A percentile compares a stretch with the other conserved stretches of the same genome.
These are phyloP conservation scores for Flaveria brownii DNA, from an alignment of 129 eudicot genomes.

Conservation along the genomic window DNA sequence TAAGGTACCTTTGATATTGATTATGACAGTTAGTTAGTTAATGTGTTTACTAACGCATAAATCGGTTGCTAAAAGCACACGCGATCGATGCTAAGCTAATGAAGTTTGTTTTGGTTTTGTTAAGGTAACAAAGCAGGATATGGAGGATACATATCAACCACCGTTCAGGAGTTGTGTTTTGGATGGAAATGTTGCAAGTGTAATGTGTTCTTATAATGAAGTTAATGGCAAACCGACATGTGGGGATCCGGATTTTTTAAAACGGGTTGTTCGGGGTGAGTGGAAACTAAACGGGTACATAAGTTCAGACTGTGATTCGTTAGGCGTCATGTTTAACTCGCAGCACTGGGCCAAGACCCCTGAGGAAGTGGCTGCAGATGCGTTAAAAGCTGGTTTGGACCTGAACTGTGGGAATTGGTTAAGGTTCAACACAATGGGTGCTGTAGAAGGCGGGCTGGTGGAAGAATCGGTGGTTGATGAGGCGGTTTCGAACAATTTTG, in stretches of 20 bases:
- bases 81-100: not conserved
- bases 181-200: constrained; percentile 55
- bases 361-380: constrained; percentile 44
- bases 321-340: constrained; percentile 27
- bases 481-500: constrained; percentile 39
- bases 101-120: not conserved
- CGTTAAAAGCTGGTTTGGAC: constrained; percentile 50
- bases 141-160: constrained; percentile 58
- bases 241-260: constrained; percentile 47
- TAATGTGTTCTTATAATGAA: constrained; percentile 62
- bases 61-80: not conserved
- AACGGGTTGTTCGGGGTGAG: constrained; percentile 39
- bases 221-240: constrained; percentile 60
- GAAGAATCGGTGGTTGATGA: constrained; percentile 37
- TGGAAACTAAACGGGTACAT: constrained; percentile 61
- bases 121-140: constrained; percentile 53
- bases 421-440: constrained; percentile 34
- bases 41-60: no score
- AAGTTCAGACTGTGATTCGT: constrained; percentile 46
- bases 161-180: constrained; percentile 58
- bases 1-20: constrained; percentile 22
- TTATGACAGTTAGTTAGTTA: not conserved
- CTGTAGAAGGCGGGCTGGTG: constrained; percentile 34
- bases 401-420: constrained; percentile 43
- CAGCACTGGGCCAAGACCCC: constrained; percentile 41